Base-by-base conservation (phyloP, 441 rosid genomes). In the Viola pubescens region DNA sequence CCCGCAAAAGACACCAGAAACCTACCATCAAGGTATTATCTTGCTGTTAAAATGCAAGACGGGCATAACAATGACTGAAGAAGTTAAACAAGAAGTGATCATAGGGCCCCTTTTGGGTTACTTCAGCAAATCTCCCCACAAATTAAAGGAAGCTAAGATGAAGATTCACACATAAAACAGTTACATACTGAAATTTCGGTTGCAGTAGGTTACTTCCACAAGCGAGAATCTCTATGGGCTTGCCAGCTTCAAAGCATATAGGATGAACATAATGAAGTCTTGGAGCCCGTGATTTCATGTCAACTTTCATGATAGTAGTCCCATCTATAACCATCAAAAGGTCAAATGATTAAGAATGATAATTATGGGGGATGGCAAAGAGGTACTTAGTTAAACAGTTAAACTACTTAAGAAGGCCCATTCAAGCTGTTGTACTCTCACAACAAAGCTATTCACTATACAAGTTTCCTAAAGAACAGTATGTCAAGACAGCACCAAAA, bases 1-100 rank as follows among this genome's bases (percentile, higher is more conserved):
- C 97, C 99, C 68, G 83, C 72, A 75, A 90, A 90, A 45, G 99
- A 94, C 52, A 94, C 78, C 60, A 94, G 86, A 70, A 94, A 82
- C 84, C 97, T 94, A 86, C 74, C 71, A 75, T 8, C 64, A 77
- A 54, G 38, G 34, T 26, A 73, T 58, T 63, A 70, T 69, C 50
- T 63, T 58, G 14, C 54, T 4, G 38, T 9, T 19, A 52, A 52
- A 3, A 26, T 52, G 2, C 2, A 9, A 52, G 9, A 26, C 3
- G 34, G 3, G 34, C 34, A 26, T 26, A 26, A 26, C 34, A 26
- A 26, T 26, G 34, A 1, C 3, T 26, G 34, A 26, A 26, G 34
- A 26, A 26, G 34, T 26, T 26, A 26, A 26, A 26, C 2, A 26
- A 26, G 34, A 26, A 26, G 3, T 26, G 1, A 16, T 16, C 19